Evolutionary conservation across 73 alveolate genomes (phyloP), one percentile per base, ranked within the genome.

Genomic region (Blepharisma japonicum): DNA sequence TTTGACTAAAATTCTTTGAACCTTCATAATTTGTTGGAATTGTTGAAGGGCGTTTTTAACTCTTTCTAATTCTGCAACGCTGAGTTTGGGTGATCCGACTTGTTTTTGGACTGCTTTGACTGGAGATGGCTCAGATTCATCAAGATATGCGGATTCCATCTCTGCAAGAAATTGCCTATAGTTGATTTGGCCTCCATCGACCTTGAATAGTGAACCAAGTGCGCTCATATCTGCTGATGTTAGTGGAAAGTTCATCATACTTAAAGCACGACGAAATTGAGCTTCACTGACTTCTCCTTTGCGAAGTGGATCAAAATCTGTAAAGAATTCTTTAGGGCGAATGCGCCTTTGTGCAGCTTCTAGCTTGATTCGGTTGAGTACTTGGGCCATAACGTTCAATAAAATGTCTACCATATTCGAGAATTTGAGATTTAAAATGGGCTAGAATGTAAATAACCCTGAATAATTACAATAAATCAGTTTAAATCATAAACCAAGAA

Each of bases 221-320:
- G 56, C n/a, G 25, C 27, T 54, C 61, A 70, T 9, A 20, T 45
- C 80, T 70, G 11, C 38, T n/a, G 23, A 7, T 11, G 80, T 39
- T 9, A 70, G 32, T 11, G 80, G 11, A 55, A 55, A 20, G 49
- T 79, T 70, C 51, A 70, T 45, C 45, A 55, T 53, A 11, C 50
- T 48, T 7, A 54, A 7, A 21, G 90, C 89, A 20, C 80, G 55
- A 55, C 93, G 86, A 71, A 91, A 86, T 55, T 81, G 87, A 7
- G 95, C 97, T 71, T 95, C 98, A 56, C 93, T 87, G 50, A 92
- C 97, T 46, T 82, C 79, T 7, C 99, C 99, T 83, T 95, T 95
- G 78, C 99, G 82, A 18, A 95, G 90, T 68, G 96, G 80, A 81
- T 95, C 99, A 54, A 94, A 94, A 82, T 94, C 98, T 45, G 51